Conservation (phyloP, 768 basidiomycete genomes). For the Boletus sp. region DNA sequence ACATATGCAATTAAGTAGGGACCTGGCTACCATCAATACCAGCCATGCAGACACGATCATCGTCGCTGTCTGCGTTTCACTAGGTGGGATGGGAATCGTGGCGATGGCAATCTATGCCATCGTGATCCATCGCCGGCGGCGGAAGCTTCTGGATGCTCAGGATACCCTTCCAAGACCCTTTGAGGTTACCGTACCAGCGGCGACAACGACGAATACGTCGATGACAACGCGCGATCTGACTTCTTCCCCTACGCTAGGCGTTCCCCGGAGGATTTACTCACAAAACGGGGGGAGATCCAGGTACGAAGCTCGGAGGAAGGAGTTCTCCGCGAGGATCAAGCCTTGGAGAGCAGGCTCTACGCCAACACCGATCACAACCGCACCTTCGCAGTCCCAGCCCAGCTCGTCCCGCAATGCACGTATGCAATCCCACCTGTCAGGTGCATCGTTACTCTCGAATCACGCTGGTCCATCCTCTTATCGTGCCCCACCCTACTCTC, state of each 20-base stretch:
- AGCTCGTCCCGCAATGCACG: neutral
- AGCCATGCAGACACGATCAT: constrained; percentile 4
- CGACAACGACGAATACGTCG: neutral
- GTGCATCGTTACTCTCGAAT: neutral
- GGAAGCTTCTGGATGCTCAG: constrained; percentile 13
- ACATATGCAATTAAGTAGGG: constrained; percentile 4
- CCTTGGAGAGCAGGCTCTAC: neutral
- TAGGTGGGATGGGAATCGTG: constrained; percentile 20
- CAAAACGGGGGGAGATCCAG: neutral
- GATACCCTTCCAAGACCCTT: constrained; percentile 29
- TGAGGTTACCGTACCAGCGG: constrained; percentile 9
- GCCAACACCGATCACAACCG: neutral
- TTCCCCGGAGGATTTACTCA: constrained; percentile 1
- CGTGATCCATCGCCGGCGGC: constrained; percentile 17
- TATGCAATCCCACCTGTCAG: constrained; percentile 1
- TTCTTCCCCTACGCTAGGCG: neutral
- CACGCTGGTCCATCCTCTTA: neutral
- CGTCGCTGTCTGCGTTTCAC: constrained; percentile 21
- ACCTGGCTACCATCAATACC: neutral
- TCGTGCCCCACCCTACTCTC: neutral
- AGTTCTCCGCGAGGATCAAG: neutral
- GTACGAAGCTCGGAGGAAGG: neutral
- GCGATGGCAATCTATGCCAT: constrained; percentile 12
- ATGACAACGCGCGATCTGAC: neutral
- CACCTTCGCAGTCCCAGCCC: neutral